Conservation (phyloP, 352 stramenopile genomes). For the Pythium pyrilobum region DNA sequence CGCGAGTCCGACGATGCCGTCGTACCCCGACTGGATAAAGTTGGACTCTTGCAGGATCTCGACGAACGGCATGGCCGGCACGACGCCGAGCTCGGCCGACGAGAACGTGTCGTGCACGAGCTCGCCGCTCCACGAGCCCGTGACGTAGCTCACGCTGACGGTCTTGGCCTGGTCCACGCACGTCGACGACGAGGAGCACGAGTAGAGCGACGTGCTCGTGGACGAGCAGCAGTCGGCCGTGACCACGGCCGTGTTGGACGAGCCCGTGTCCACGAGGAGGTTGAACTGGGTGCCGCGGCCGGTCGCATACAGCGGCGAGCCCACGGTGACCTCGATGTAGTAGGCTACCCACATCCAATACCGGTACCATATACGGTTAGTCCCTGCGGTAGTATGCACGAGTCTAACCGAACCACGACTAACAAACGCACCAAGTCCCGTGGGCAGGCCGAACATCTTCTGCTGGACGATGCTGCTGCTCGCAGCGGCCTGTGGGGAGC, state of each 20-base stretch:
- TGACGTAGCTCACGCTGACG: constrained; percentile 74
- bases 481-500: not conserved
- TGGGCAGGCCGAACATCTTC: constrained; percentile 64
- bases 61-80: constrained; percentile 51
- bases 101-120: constrained; percentile 72
- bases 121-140: constrained; percentile 58
- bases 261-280: constrained; percentile 74
- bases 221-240: constrained; percentile 68
- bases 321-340: constrained; percentile 22
- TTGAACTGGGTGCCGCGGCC: constrained; percentile 38
- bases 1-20: constrained; percentile 68
- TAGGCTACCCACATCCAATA: constrained; percentile 9
- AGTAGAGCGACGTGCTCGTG: constrained; percentile 59
- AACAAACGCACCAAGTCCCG: constrained; percentile 38
- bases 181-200: constrained; percentile 55
- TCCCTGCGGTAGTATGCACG: not conserved
- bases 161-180: constrained; percentile 32
- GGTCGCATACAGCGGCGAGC: constrained; percentile 12
- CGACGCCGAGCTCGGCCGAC: constrained; percentile 32
- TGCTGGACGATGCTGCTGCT: constrained; percentile 42
- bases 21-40: constrained; percentile 70
- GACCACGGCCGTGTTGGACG: constrained; percentile 74
- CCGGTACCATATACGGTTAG: not conserved
- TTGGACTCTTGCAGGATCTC: constrained; percentile 51
- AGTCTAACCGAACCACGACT: not conserved